Evolutionary conservation across 495 filamentous ascomycete genomes (phyloP).

Genomic region (Penicillium herquei): DNA sequence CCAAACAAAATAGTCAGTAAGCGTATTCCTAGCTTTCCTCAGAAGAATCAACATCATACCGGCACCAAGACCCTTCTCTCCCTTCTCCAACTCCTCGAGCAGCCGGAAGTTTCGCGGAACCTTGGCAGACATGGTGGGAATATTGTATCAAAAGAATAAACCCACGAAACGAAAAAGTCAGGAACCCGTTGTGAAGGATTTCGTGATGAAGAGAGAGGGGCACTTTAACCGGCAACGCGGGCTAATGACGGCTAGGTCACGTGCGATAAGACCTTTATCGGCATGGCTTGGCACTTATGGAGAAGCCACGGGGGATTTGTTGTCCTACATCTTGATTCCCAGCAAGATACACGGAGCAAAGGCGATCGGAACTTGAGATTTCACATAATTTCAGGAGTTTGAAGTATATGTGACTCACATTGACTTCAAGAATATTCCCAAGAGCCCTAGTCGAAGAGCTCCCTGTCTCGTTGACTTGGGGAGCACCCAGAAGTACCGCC

Average conservation of each 20-base stretch:
- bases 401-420: background rate
- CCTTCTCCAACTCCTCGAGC: conserved; percentile 97
- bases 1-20: conserved; percentile 15
- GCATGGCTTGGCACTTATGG: conserved; percentile 32
- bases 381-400: background rate
- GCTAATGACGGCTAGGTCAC: conserved; percentile 19
- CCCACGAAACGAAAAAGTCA: conserved; percentile 3
- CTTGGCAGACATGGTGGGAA: conserved; percentile 67
- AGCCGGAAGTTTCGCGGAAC: conserved; percentile 94
- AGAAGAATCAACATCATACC: conserved; percentile 48
- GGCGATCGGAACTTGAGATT: background rate
- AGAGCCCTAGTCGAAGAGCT: conserved; percentile 4
- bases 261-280: conserved; percentile 34
- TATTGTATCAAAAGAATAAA: background rate
- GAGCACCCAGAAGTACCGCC: conserved; percentile 14
- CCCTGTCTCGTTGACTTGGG: conserved; percentile 15
- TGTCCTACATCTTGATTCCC: conserved; percentile 10
- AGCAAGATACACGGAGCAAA: background rate
- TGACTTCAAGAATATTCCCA: background rate
- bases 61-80: conserved; percentile 94
- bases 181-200: conserved; percentile 5
- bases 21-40: background rate
- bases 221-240: conserved; percentile 20
- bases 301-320: conserved; percentile 39
- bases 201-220: conserved; percentile 23